Conservation (phyloP, 805 yeast species). For the Wickerhamomyces subpelliculosus region DNA sequence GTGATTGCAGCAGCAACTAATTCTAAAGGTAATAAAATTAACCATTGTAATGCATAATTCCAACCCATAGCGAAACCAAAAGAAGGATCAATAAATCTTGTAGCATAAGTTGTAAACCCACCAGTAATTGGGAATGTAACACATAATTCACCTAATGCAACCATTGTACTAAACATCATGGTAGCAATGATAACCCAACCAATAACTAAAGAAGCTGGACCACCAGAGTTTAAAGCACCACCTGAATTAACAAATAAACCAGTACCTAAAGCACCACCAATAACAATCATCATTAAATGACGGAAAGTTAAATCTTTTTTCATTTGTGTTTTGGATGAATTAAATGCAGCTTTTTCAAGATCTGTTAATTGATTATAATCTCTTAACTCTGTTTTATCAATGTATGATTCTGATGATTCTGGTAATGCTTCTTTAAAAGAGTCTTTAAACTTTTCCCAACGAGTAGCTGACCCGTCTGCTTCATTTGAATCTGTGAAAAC, state of each 20-base stretch:
- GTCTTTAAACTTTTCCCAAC: background rate
- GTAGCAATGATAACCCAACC: conserved; percentile 52
- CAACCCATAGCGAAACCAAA: conserved; percentile 69
- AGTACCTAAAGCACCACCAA: conserved; percentile 66
- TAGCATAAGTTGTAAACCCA: conserved; percentile 52
- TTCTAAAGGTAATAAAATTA: conserved; percentile 60
- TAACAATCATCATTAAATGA: conserved; percentile 65
- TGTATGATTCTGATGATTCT: background rate
- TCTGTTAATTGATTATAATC: conserved; percentile 16
- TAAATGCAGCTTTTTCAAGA: conserved; percentile 24
- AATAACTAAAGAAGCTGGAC: conserved; percentile 50
- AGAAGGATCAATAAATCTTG: conserved; percentile 59
- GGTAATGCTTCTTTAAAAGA: background rate
- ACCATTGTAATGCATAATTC: conserved; percentile 63
- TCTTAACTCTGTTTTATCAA: background rate
- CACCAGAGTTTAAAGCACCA: conserved; percentile 43
- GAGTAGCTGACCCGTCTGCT: background rate
- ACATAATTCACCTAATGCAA: conserved; percentile 59
- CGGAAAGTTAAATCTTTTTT: conserved; percentile 22
- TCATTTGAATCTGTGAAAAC: background rate
- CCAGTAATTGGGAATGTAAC: conserved; percentile 61
- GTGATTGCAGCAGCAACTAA: conserved; percentile 56
- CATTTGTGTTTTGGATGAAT: conserved; percentile 28
- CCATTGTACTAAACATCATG: conserved; percentile 48
- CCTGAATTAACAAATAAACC: conserved; percentile 65